Evolutionary conservation across 139 green algal species (phyloP).

Genomic region (Chlorella ohadii): DNA sequence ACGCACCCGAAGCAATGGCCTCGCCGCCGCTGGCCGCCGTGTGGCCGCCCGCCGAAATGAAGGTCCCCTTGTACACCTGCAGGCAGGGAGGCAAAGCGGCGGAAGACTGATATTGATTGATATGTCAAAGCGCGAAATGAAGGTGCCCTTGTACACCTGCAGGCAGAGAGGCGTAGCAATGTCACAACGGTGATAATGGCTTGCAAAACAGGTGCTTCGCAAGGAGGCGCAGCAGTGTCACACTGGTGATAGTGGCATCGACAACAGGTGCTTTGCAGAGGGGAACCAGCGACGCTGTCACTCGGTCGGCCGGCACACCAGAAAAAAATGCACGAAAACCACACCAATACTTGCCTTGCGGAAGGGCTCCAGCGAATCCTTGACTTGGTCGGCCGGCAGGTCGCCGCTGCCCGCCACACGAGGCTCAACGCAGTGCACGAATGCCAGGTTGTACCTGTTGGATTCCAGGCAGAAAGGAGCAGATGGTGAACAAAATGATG

Average conservation of each 20-base stretch:
- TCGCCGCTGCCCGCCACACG: constrained; percentile 52
- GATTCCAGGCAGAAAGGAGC: neutral
- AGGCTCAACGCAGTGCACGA: constrained; percentile 82
- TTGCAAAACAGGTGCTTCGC: too few relatives aligned
- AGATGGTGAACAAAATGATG: too few relatives aligned
- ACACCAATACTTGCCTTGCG: constrained; percentile 21
- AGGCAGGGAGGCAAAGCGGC: neutral
- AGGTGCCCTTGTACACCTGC: too few relatives aligned
- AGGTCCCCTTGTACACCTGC: constrained; percentile 53
- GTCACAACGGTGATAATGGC: too few relatives aligned
- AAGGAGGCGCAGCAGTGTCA: too few relatives aligned
- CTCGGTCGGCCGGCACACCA: too few relatives aligned
- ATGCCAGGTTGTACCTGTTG: constrained; percentile 58
- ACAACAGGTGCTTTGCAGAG: constrained; percentile 56
- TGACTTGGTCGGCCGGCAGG: neutral
- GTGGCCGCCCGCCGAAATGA: constrained; percentile 81
- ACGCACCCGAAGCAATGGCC: constrained; percentile 47
- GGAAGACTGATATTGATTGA: too few relatives aligned
- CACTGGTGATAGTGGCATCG: too few relatives aligned
- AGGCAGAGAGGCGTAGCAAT: too few relatives aligned
- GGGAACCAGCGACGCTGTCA: constrained; percentile 47
- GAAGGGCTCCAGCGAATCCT: constrained; percentile 66
- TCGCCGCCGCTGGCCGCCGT: constrained; percentile 51
- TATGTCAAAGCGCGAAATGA: too few relatives aligned
- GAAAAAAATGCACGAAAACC: too few relatives aligned